A percentile compares a stretch with the other conserved stretches of the same genome.
These are phyloP conservation scores for Pythium vanterpoolii DNA, from an alignment of 352 stramenopile genomes.

Conservation along the genomic window DNA sequence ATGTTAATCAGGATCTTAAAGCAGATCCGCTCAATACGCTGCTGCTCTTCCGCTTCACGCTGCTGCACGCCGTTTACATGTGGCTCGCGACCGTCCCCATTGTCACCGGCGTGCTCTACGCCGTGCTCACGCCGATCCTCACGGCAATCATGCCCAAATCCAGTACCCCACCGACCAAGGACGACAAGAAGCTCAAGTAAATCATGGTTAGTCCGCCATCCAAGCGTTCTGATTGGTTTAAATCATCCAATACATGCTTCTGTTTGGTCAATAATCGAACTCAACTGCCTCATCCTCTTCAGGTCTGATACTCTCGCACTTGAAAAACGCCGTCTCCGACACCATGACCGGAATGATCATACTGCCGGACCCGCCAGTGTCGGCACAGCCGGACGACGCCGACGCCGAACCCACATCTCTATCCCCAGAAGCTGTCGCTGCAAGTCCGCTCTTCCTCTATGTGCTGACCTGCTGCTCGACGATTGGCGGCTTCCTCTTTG, in stretches of 20 bases:
- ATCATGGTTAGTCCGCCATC: not conserved
- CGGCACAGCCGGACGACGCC: not conserved
- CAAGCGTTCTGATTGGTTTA: not conserved
- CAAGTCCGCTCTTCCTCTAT: conserved; percentile 39
- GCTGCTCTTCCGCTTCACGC: conserved; percentile 73
- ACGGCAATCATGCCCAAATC: conserved; percentile 61
- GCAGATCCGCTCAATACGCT: conserved; percentile 72
- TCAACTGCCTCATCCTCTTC: not conserved
- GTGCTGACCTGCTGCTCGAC: conserved; percentile 68
- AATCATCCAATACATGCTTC: not conserved
- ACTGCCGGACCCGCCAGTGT: conserved; percentile 11
- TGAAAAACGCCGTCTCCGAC: not conserved
- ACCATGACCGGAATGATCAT: conserved; percentile 16
- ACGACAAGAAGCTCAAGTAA: conserved; percentile 38
- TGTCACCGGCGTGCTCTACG: conserved; percentile 61
- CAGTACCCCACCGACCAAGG: conserved; percentile 18
- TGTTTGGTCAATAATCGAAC: conserved; percentile 1
- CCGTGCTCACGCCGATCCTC: conserved; percentile 62
- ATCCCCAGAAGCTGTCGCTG: not conserved
- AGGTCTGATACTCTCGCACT: no score
- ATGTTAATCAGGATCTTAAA: conserved; percentile 46
- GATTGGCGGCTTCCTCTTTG: conserved; percentile 77
- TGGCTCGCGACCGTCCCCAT: conserved; percentile 66
- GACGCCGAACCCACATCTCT: not conserved
- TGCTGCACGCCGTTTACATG: conserved; percentile 78